Evolutionary conservation across 768 basidiomycete genomes (phyloP), one percentile per base, ranked within the genome.

Genomic region (Hypholoma fasciculare): DNA sequence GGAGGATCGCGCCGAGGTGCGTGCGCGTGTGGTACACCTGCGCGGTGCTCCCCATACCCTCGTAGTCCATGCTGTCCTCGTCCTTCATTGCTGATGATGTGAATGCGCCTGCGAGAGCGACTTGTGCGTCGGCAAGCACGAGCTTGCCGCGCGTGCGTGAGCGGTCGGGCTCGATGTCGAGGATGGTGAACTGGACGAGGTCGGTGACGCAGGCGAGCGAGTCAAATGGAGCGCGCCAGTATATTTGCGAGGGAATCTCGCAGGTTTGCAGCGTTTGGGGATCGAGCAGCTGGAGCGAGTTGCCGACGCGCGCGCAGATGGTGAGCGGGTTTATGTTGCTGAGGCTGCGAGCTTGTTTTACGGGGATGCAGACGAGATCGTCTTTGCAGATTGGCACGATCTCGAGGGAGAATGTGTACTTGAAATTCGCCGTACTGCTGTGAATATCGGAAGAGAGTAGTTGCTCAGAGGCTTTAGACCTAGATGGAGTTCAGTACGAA

Each of bases 301-400:
- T 95, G 51, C 95, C 94, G 48, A 99, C 89, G 49, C 96, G 92
- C 6, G 86, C 86, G 75, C 96, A 98, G 61, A 99, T 69, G 11
- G 88, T 87, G 36, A 99, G 78, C 1, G 92, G 94, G 61, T 81
- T 86, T 75, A 99, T 96, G 78, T 96, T 98, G 69, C 88, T 86
- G 56, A 96, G 76, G 16, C 85, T 76, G 8, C 89, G 87, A 0
- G 97, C 95, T 63, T 89, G 87, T 67, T 93, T 92, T 11, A 76
- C 72, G 2, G 95, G 93, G 37, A 99, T 80, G 70, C 92, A 94
- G 19, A 98, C 90, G 26, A 99, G 84, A 73, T 99, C 97, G 69
- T 98, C 97, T 71, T 98, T 98, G 80, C 97, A 99, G 56, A 99
- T 86, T 0, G 97, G 95, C 4, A 90, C 85, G 68, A 99, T 97